Evolutionary conservation across 2,329 filamentous ascomycete genomes (phyloP), one percentile per base, ranked within the genome.

Genomic region (Curvularia eragrostidis): DNA sequence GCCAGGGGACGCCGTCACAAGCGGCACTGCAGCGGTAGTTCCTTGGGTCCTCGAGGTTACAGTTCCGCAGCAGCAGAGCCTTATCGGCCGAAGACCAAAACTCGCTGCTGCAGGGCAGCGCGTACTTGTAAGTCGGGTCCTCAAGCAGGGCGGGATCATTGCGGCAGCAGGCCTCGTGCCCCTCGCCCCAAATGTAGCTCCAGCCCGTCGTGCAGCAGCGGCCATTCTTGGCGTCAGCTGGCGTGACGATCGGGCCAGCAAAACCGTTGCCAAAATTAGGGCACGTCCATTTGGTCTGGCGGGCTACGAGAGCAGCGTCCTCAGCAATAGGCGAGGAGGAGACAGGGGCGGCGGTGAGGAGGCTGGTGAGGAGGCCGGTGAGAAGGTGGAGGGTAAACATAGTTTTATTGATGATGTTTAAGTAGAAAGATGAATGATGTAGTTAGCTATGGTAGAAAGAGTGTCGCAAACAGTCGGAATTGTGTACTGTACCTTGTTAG

Each of bases 131-230:
- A 24, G 30, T 36, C 6, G 30, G 7, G 13, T 48, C 30, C 46
- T 36, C 30, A 3, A 48, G 46, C 21, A 48, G 32, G 30, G 32
- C 21, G 13, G 46, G 46, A 15, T 48, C 32, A 13, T 48, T 48
- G 30, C 46, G 46, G 21, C 46, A 48, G 30, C 46, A 48, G 13
- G 28, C 28, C 13, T 48, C 46, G 21, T 32, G 46, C 19, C 46
- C 46, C 13, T 48, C 46, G 19, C 46, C 46, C 19, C 10, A 38
- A 34, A 48, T n/a, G 19, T 48, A 48, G 32, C 28, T 36, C 32
- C 32, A 48, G 28, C 46, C 46, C 2, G 46, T 48, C 5, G 19
- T 34, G 46, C 46, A 48, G 32, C 46, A 48, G 46, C 46, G 46
- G 26, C 46, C 28, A 32, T 48, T 48, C 0, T 48, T 38, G 46